Base-by-base conservation (phyloP, 192 early-diverging fungal genomes). In the Endogone sp. region DNA sequence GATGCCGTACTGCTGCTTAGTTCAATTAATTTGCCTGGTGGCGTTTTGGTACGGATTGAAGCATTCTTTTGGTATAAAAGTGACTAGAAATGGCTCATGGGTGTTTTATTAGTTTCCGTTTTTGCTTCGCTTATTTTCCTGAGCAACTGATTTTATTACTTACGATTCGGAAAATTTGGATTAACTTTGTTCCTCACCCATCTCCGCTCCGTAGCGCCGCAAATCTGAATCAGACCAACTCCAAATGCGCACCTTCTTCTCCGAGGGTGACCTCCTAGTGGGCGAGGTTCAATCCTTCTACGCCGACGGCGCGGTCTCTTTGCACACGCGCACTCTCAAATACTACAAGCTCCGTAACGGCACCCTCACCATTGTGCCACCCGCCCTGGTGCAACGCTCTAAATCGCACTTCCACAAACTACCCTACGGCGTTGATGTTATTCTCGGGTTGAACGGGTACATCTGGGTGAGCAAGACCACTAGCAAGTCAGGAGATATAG, bases 201-300 rank as follows among this genome's bases (percentile, higher is more conserved):
- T 29, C 2, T 49, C 23, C 21, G 0, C 32, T 24, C 32, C 61
- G 27, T 74, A 93, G 88, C 79, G 95, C 70, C 85, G 96, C 79
- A 96, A 98, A 84, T 91, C 89, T 44, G 98, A 97, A 75, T 92
- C 91, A 0, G 96, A 99, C 78, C 95, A 99, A 76, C 83, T 98
- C 68, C 93, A 96, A 74, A 99, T 99, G 96, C 86, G 94, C 56
- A 88, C 86, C 29, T 96, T 96, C 67, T 95, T 98, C 77, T 79
- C 91, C 20, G 98, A 99, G 59, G 98, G 98, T 9, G 94, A 99
- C 79, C 69, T 97, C 69, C 76, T 98, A 20, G 93, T 94, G 77
- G 77, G 72, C 58, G 77, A 79, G 59, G 71, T 79, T n/a, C 77
- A 79, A 29, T 80, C 82, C 9, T 91, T 93, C 66, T 96, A 92